Conservation (phyloP, 2,329 filamentous ascomycete genomes). For the Sporothrix brunneoviolacea region DNA sequence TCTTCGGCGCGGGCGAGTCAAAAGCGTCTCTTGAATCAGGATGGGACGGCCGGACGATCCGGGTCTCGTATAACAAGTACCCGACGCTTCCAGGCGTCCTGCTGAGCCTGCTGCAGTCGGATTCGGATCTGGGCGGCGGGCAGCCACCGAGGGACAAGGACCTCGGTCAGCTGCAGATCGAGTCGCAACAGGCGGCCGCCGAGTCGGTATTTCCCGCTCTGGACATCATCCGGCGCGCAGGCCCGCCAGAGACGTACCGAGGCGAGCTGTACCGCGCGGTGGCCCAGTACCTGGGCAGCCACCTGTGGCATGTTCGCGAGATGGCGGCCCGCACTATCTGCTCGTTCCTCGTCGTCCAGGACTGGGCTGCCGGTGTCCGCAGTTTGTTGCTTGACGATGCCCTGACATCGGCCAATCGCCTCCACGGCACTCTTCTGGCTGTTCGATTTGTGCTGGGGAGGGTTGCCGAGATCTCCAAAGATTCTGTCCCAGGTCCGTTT, state of each 20-base stretch:
- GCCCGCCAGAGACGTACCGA: conserved; percentile 52
- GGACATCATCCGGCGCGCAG: conserved; percentile 70
- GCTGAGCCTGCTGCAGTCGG: conserved; percentile 50
- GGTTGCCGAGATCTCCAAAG: conserved; percentile 35
- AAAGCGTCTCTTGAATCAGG: conserved; percentile 55
- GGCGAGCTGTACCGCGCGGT: conserved; percentile 53
- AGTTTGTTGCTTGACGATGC: conserved; percentile 29
- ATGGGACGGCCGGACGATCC: conserved; percentile 57
- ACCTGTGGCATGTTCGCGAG: conserved; percentile 74
- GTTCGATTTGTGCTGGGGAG: conserved; percentile 50
- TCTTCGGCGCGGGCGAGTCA: conserved; percentile 70
- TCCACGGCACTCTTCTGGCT: conserved; percentile 54
- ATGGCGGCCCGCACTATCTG: conserved; percentile 70
- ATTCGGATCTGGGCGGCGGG: conserved; percentile 26
- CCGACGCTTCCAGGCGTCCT: conserved; percentile 59
- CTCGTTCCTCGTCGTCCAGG: conserved; percentile 49
- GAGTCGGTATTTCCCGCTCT: conserved; percentile 77
- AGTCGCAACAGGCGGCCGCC: conserved; percentile 34
- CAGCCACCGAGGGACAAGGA: conserved; percentile 23
- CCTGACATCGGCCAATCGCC: conserved; percentile 37
- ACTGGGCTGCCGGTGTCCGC: conserved; percentile 40
- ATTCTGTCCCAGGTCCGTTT: conserved; percentile 32
- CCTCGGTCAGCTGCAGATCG: conserved; percentile 22
- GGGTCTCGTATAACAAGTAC: conserved; percentile 65
- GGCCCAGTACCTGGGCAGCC: conserved; percentile 56